phyloP scores from a whole-genome alignment of 2,329 filamentous ascomycete species.

The Diplodia sapinea region DNA sequence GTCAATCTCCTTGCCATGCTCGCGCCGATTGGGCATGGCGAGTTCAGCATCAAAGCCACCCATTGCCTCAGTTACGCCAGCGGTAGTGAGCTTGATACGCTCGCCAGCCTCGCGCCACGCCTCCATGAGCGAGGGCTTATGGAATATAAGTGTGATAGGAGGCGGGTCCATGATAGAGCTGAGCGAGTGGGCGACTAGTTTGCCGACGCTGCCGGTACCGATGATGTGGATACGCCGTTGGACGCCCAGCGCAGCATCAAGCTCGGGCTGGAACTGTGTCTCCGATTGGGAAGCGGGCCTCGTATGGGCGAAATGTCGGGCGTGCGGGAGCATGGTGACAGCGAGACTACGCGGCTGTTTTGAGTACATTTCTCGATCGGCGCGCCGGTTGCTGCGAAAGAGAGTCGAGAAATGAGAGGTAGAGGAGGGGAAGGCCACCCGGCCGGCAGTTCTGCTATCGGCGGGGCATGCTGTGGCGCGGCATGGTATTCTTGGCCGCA shows the following conservation, averaged over 20 bases:
- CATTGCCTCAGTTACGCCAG: constrained; percentile 48
- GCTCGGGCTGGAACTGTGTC: background rate
- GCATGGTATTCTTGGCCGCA: constrained; percentile 55
- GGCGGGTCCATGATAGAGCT: constrained; percentile 66
- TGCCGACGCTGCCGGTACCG: constrained; percentile 81
- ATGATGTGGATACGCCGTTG: constrained; percentile 70
- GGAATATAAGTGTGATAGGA: constrained; percentile 80
- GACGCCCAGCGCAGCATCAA: background rate
- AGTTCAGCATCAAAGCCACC: constrained; percentile 56
- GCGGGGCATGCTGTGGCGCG: constrained; percentile 46
- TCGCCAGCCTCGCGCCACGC: constrained; percentile 55
- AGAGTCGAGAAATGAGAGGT: background rate
- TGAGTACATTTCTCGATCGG: background rate
- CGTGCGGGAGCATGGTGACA: background rate
- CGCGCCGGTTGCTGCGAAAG: background rate
- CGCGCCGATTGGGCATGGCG: constrained; percentile 43
- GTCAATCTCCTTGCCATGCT: constrained; percentile 46
- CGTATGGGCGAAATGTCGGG: background rate
- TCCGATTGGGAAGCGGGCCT: background rate
- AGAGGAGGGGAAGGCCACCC: constrained; percentile 47
- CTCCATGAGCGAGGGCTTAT: constrained; percentile 55
- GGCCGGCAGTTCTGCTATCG: constrained; percentile 52
- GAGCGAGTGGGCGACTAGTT: constrained; percentile 76
- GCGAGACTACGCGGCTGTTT: no score
- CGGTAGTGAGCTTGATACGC: constrained; percentile 55